Evolutionary conservation across 2,329 filamentous ascomycete species (phyloP).

Genomic region (Aureobasidium namibiae): DNA sequence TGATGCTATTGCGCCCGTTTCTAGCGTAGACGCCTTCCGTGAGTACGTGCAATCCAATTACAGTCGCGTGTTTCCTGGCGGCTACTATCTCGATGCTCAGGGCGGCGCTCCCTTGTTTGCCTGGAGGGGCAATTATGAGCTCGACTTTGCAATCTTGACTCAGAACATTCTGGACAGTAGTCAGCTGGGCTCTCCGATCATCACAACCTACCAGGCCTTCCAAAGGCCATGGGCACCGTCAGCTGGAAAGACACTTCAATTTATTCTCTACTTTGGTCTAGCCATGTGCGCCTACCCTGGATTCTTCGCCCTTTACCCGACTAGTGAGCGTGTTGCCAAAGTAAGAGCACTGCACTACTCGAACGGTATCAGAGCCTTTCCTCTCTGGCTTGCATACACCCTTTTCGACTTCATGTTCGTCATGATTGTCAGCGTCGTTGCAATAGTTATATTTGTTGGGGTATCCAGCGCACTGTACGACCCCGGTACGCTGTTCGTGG

Average conservation of each 20-base stretch:
- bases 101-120: conserved; percentile 55
- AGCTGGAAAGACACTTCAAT: conserved; percentile 65
- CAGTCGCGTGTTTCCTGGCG: conserved; percentile 65
- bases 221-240: conserved; percentile 62
- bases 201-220: conserved; percentile 65
- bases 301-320: conserved; percentile 84
- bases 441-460: conserved; percentile 59
- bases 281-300: conserved; percentile 71
- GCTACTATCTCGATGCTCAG: conserved; percentile 60
- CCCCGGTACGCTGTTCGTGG: conserved; percentile 70
- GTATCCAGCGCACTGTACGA: conserved; percentile 64
- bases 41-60: conserved; percentile 55
- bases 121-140: conserved; percentile 57
- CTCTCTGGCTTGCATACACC: conserved; percentile 78
- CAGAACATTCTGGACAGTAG: conserved; percentile 86
- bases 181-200: conserved; percentile 60
- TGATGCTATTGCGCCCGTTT: conserved; percentile 43
- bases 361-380: conserved; percentile 74
- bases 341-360: conserved; percentile 84
- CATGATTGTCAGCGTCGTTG: conserved; percentile 56
- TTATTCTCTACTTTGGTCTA: conserved; percentile 74
- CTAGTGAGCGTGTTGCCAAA: conserved; percentile 68
- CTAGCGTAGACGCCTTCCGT: conserved; percentile 62
- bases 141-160: conserved; percentile 63
- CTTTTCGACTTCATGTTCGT: conserved; percentile 73